A percentile compares a stretch with the other conserved stretches of the same genome.
These are phyloP conservation scores for Solanum gracilifrons DNA, from an alignment of 257 asterid species.

Conservation along the genomic window DNA sequence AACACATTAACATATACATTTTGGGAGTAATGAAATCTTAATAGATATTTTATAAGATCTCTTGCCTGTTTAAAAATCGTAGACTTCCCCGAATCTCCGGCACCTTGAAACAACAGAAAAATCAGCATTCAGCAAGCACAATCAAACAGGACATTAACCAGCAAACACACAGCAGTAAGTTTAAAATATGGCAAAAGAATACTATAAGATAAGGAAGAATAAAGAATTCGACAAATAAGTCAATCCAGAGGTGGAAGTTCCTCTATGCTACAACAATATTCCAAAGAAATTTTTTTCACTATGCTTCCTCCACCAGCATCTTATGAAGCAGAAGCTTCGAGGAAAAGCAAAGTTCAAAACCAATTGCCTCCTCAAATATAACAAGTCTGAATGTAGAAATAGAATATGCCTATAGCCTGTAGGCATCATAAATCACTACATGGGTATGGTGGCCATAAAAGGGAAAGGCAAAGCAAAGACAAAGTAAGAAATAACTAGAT, in stretches of 20 bases:
- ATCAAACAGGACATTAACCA: not conserved
- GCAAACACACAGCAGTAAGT: not conserved
- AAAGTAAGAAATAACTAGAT: not conserved
- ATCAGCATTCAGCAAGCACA: not conserved
- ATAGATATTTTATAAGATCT: not conserved
- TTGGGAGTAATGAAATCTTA: not conserved
- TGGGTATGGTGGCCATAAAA: not conserved
- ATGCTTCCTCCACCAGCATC: not conserved
- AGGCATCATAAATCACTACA: not conserved
- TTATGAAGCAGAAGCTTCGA: not conserved
- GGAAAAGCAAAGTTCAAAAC: not conserved
- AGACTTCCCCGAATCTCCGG: constrained; percentile 99
- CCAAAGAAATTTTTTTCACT: not conserved
- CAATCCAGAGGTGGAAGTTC: not conserved
- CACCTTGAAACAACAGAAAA: constrained; percentile 36
- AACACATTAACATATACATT: not conserved
- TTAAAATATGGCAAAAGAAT: not conserved
- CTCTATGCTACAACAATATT: not conserved
- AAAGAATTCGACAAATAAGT: not conserved
- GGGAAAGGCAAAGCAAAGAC: not conserved
- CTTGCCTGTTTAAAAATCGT: constrained; percentile 99
- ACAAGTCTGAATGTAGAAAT: not conserved
- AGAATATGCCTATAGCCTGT: not conserved
- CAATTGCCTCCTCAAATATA: not conserved
- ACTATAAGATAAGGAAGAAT: not conserved